phyloP scores from a whole-genome alignment of 306 rosid species.

The Astragalus membranaceus region DNA sequence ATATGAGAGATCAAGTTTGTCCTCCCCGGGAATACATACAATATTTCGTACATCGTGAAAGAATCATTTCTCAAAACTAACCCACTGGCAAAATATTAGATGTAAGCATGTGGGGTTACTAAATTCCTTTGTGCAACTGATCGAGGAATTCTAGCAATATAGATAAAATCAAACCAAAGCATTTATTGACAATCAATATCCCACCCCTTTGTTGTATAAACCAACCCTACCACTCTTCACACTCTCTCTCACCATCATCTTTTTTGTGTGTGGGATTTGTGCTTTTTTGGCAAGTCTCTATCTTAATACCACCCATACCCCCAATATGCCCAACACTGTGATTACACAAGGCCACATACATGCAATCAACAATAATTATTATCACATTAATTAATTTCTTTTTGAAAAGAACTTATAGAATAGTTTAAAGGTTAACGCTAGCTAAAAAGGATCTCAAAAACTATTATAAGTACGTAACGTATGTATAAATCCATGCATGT shows the following conservation, averaged over 20 bases:
- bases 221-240: conserved; percentile 52
- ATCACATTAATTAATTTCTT: not conserved
- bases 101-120: conserved; percentile 29
- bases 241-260: conserved; percentile 48
- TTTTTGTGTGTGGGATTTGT: conserved; percentile 34
- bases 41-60: not conserved
- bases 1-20: too few relatives aligned
- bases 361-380: conserved; percentile 9
- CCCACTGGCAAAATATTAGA: not conserved
- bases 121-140: conserved; percentile 14
- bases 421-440: not conserved
- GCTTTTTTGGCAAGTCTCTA: conserved; percentile 41
- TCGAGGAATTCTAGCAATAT: conserved; percentile 5
- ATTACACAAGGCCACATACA: conserved; percentile 8
- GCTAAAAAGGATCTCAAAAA: not conserved
- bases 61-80: conserved; percentile 5
- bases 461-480: conserved; percentile 21
- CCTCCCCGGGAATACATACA: not conserved
- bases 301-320: conserved; percentile 33
- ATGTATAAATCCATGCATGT: conserved; percentile 36
- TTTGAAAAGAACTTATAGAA: not conserved
- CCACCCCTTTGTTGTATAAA: conserved; percentile 43
- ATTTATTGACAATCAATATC: conserved; percentile 57
- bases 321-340: conserved; percentile 33
- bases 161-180: conserved; percentile 30